Evolutionary conservation across 2,329 filamentous ascomycete species (phyloP), one percentile per base, ranked within the genome.

Genomic region (Aspergillus unguis): DNA sequence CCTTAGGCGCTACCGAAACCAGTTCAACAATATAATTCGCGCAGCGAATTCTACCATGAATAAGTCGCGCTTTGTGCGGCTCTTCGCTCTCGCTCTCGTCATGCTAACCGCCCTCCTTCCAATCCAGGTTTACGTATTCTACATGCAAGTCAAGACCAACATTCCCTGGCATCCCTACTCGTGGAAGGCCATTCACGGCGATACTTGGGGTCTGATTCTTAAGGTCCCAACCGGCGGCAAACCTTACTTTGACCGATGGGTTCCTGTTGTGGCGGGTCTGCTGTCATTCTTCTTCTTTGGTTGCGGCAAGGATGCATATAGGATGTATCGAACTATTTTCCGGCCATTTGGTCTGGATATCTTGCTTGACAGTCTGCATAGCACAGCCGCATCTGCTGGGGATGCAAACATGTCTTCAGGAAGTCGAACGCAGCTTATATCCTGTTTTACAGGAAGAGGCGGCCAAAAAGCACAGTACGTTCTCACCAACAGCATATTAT

Each of bases 231-330:
- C 75, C 25, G 35, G 69, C 37, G 76, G 80, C 33, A 7, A 57
- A 2, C 70, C 80, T 36, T 65, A 73, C 40, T 79, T 79, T 54
- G 80, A 85, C 62, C 77, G 79, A 29, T 88, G 82, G 81, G 73
- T 80, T 23, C 77, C 80, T 43, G 70, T 86, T 7, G 75, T 63
- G 0, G 72, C 77, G 3, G 81, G 80, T 0, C 76, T 80, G 53
- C 53, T 84, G 27, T 68, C 83, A 9, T 87, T 87, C 62, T 48
- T 80, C n/a, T 80, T 85, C 61, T 87, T 87, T 58, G 85, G 85
- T 6, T 78, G 84, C 11, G 85, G 85, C 29, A 73, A 72, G 27
- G 85, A 88, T 61, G 84, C 84, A 0, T 70, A 74, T 3, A 70
- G 72, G 26, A 79, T 82, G 67, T 86, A 85, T 62, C 72, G 72